Percentiles rank a stretch among this genome's conserved stretches.
Conservation (phyloP, 352 stramenopile genomes). For the Pythium scleroteichum region DNA sequence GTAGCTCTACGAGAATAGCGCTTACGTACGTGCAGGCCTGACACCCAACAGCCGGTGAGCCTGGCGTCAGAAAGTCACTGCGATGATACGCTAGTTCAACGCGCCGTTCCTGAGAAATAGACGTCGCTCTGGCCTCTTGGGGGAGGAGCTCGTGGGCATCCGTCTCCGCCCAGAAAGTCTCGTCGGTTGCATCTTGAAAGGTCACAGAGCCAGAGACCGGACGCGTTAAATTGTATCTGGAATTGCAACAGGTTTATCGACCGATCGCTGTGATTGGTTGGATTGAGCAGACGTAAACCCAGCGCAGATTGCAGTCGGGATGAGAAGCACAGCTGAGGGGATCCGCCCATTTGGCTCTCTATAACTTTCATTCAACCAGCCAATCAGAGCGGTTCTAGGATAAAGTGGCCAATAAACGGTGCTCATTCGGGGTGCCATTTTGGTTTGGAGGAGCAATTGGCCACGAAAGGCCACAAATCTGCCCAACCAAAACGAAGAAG, state of each 20-base stretch:
- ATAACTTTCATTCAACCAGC: constrained; percentile 24
- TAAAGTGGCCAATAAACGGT: constrained; percentile 24
- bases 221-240: constrained; percentile 12
- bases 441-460: too few relatives aligned
- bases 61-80: constrained; percentile 17
- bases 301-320: not conserved
- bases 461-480: not conserved
- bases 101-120: constrained; percentile 2
- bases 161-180: constrained; percentile 11
- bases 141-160: not conserved
- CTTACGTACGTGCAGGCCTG: not conserved
- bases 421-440: too few relatives aligned
- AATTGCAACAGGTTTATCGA: constrained; percentile 20
- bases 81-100: constrained; percentile 9
- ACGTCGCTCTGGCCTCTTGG: constrained; percentile 13
- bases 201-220: constrained; percentile 20
- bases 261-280: constrained; percentile 17
- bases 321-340: constrained; percentile 15
- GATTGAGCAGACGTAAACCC: constrained; percentile 7
- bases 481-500: constrained; percentile 2
- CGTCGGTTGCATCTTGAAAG: constrained; percentile 29
- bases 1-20: not conserved
- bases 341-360: not conserved
- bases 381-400: constrained; percentile 11
- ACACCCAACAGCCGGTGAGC: not conserved